Evolutionary conservation across 768 basidiomycete genomes (phyloP), one percentile per base, ranked within the genome.

Genomic region (Lanmaoa rubissima): DNA sequence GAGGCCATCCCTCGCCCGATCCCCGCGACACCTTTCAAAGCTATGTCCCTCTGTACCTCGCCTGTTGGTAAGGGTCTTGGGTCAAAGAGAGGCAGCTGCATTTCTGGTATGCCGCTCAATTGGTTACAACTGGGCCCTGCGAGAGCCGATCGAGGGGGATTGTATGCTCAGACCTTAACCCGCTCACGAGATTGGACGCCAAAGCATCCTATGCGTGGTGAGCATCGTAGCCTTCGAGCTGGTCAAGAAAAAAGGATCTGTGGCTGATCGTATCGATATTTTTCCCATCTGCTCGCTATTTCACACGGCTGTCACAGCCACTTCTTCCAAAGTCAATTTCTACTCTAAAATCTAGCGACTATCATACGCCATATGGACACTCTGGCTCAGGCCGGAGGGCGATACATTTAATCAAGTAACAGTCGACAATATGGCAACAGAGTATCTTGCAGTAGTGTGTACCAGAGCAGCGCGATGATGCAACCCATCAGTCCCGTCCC

Each of bases 161-260:
- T 82, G 57, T 66, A 82, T 80, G 72, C 85, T 88, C 87, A 86
- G 86, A 88, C 86, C 85, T 88, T 88, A 78, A 81, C 86, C 87
- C 85, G 86, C 85, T 87, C 84, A 83, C 78, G 72, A 86, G 61
- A 54, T 57, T 59, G 65, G 67, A 73, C 55, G 59, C 19, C 14
- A 36, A 55, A 56, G 12, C 63, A 55, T 76, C 78, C 76, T 76
- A 80, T 83, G 62, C 66, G 84, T 74, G 61, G 74, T 83, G 84
- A 87, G 85, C 84, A 73, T 84, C 79, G 84, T 82, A 78, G 84
- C 82, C 78, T 89, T 86, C 65, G 75, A 70, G 65, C 79, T 80
- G 76, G 69, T 69, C 46, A 10, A 16, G 32, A 34, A 28, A 4
- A 32, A 26, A 31, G 36, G 11, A 8, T 4, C 0, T 19, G 31